Base-by-base conservation (phyloP, 345 rosid genomes). In the Eucalyptus albens region DNA sequence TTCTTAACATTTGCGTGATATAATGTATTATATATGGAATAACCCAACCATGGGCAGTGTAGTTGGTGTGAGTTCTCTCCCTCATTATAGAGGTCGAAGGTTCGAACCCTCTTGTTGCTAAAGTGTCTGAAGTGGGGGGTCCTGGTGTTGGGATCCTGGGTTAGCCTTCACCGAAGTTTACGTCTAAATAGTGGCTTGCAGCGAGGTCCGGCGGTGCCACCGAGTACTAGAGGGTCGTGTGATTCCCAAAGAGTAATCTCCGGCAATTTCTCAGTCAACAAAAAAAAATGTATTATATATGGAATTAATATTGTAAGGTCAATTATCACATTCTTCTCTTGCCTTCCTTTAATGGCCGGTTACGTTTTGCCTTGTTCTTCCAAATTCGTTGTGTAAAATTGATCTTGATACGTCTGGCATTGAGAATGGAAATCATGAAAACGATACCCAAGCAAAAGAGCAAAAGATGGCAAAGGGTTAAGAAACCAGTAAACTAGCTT, bases 401-500 rank as follows among this genome's bases (percentile, higher is more conserved):
- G 40, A n/a, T 65, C 77, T n/a, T 65, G 19, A 65, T 15, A 65
- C 17, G 77, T 65, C 77, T 65, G 77, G 77, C 21, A 65, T n/a
- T 65, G 77, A 65, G 77, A 65, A 65, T 15, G 77, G 31, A n/a
- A n/a, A 65, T 15, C 77, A n/a, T n/a, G 77, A 50, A 50, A 53
- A 50, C 44, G 3, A 49, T 87, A 12, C 17, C 65, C 55, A 27
- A 37, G 88, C 15, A n/a, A 87, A 49, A 9, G 26, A 33, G 33
- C 37, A 9, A 86, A 47, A 45, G 24, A 37, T 19, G 37, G 37
- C 37, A n/a, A n/a, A 17, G 29, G 27, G 22, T 15, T 47, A 26
- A 50, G 26, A 83, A 21, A 11, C 21, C 49, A 26, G 55, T 15
- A 27, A 85, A 97, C 99, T 98, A 96, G 93, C 97, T 96, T 90